Base-by-base conservation (phyloP, 495 filamentous ascomycete genomes). In the Lineolata rhizophorae region DNA sequence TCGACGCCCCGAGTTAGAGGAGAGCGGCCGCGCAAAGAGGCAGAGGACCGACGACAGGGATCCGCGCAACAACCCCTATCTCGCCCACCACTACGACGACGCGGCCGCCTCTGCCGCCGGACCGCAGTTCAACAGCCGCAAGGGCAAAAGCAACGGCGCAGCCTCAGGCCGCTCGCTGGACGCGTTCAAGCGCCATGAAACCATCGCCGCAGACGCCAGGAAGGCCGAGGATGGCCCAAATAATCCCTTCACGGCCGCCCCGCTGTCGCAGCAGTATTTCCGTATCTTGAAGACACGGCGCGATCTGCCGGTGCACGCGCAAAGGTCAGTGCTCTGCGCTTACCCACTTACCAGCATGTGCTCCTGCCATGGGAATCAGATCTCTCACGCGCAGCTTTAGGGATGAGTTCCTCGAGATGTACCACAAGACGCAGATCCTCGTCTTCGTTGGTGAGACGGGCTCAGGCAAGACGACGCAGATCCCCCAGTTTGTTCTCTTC, bases 371-470 rank as follows among this genome's bases (percentile, higher is more conserved):
- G n/a, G n/a, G n/a, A n/a, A n/a, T n/a, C n/a, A n/a, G n/a, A n/a
- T n/a, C 1, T 27, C 35, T 45, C 35, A 41, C 26, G 8, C 2
- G 13, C 31, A 18, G 17, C n/a, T n/a, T n/a, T 29, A 82, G 84
- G 48, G 75, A 87, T 52, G 82, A 95, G 50, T 99, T 99, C 53
- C 60, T 99, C 24, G 61, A 79, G 41, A 64, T 84, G 42, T 99
- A 87, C 53, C 90, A 95, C 39, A 69, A 74, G 48, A 76, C 72
- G 8, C 90, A 95, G 49, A 92, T 95, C 38, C 65, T 99, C 17
- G 87, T 99, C 45, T 92, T 99, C 45, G 90, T 99, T 36, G 90
- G 90, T 57, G 87, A 97, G 61, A 97, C 87, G 2, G 87, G 87
- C 72, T 97, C 87, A 42, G 87, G 87, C 53, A 97, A 97, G 55